Evolutionary conservation across 1,139 yeast species (phyloP), one percentile per base, ranked within the genome.

Genomic region (Hansenula anomala): DNA sequence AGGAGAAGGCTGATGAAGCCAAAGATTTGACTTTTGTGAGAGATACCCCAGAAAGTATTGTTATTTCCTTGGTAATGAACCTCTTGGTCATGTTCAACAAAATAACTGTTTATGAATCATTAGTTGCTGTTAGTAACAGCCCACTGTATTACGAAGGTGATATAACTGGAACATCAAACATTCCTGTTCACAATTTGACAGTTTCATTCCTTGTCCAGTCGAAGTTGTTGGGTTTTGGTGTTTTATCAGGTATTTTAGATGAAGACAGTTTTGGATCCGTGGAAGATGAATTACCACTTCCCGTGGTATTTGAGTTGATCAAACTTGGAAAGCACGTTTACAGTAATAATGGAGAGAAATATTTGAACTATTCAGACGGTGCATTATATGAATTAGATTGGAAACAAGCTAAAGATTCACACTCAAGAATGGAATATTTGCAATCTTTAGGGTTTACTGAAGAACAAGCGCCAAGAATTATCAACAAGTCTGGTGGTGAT

Each of bases 331-430:
- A 61, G 35, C 57, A 63, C 28, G 58, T 65, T 6, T 66, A 60
- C 42, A 53, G 56, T 6, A 40, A 53, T 10, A 50, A 45, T 59
- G 49, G 33, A 55, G 36, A 56, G 44, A 40, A 58, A 48, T 45
- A 47, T 47, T 23, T 63, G 38, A 45, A 43, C 9, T 42, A 40
- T 15, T 43, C 54, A 4, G 65, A 59, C 35, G 66, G 71, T 28
- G 47, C 61, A 36, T 42, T 71, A 33, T 66, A 69, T 36, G 74
- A 76, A 8, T 61, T 80, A 25, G 58, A 66, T 15, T 68, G 76
- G 63, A 60, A 63, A 30, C 67, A 69, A 31, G 75, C 78, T 4
- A 58, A 69, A 6, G 80, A 81, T 11, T 72, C 85, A 0, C 63
- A 65, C n/a, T 66, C 66, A 10, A 74, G 76, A 47, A 58, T 74